Percentiles rank a stretch among this genome's conserved stretches.
Evolutionary conservation across 768 basidiomycete species (phyloP).

Genomic region (Auricularia sp.): DNA sequence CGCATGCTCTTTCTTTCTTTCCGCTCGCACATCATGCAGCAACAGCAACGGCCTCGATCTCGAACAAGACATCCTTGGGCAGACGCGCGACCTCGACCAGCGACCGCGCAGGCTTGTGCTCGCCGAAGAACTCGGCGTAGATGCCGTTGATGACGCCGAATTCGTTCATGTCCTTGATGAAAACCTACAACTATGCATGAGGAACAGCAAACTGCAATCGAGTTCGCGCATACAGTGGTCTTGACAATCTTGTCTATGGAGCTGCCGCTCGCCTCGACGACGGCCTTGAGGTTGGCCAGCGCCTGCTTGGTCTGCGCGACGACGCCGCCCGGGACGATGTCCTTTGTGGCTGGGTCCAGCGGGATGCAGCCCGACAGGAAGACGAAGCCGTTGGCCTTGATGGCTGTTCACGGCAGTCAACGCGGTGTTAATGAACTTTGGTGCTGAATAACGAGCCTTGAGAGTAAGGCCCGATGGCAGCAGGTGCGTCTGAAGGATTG

Average conservation of each 20-base stretch:
- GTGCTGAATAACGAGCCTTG: slow-evolving; percentile 12
- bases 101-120: slow-evolving; percentile 87
- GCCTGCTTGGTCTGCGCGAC: slow-evolving; percentile 76
- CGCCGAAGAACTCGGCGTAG: slow-evolving; percentile 78
- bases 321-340: slow-evolving; percentile 57
- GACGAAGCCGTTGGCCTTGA: slow-evolving; percentile 73
- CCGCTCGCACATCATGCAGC: not conserved
- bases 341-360: slow-evolving; percentile 59
- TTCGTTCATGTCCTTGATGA: slow-evolving; percentile 87
- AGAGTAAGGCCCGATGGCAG: slow-evolving; percentile 53
- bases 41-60: slow-evolving; percentile 77
- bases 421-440: not conserved
- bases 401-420: slow-evolving; percentile 73
- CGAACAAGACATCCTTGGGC: slow-evolving; percentile 85
- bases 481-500: slow-evolving; percentile 35
- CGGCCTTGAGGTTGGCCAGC: slow-evolving; percentile 73
- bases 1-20: not conserved
- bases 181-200: slow-evolving; percentile 45
- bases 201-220: not conserved
- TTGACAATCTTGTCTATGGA: slow-evolving; percentile 77
- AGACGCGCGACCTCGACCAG: slow-evolving; percentile 83
- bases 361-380: slow-evolving; percentile 89
- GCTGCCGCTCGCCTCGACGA: slow-evolving; percentile 76
- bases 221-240: slow-evolving; percentile 58
- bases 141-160: slow-evolving; percentile 74